Percentiles rank a stretch among this genome's conserved stretches.
Evolutionary conservation across 2,329 filamentous ascomycete genomes (phyloP).

Genomic region (Alternaria sp.): DNA sequence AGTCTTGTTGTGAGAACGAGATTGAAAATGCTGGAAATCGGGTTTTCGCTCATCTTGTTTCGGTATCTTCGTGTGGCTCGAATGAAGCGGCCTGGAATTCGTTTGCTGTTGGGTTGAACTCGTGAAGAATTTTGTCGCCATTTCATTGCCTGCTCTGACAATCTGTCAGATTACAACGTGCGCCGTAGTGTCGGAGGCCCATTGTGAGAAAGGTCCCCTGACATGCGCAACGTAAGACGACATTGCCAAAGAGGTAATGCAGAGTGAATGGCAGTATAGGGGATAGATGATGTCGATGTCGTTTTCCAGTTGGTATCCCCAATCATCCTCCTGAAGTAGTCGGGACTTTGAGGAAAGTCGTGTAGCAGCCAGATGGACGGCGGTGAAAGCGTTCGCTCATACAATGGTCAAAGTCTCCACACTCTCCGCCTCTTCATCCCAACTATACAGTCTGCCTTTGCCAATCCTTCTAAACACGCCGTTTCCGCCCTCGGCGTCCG

Average conservation of each 20-base stretch:
- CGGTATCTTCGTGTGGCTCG: background rate
- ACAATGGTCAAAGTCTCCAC: background rate
- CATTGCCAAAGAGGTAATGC: background rate
- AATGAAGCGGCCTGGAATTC: background rate
- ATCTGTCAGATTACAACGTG: background rate
- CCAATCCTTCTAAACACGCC: background rate
- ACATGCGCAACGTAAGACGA: background rate
- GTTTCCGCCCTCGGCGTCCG: background rate
- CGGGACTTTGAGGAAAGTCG: background rate
- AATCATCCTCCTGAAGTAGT: background rate
- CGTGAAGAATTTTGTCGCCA: background rate
- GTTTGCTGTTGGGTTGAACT: background rate
- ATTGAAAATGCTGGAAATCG: background rate
- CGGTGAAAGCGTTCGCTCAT: background rate
- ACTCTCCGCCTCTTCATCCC: background rate
- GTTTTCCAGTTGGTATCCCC: background rate
- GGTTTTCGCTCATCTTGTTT: background rate
- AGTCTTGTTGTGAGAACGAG: background rate
- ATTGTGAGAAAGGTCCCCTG: background rate
- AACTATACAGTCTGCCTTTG: background rate
- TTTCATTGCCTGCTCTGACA: background rate
- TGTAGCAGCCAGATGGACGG: background rate
- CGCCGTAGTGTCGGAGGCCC: background rate
- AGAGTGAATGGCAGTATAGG: background rate
- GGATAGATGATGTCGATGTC: background rate